Evolutionary conservation across 1,284 basidiomycete genomes (phyloP), one percentile per base, ranked within the genome.

Genomic region (Uromyces viciae-fabae): DNA sequence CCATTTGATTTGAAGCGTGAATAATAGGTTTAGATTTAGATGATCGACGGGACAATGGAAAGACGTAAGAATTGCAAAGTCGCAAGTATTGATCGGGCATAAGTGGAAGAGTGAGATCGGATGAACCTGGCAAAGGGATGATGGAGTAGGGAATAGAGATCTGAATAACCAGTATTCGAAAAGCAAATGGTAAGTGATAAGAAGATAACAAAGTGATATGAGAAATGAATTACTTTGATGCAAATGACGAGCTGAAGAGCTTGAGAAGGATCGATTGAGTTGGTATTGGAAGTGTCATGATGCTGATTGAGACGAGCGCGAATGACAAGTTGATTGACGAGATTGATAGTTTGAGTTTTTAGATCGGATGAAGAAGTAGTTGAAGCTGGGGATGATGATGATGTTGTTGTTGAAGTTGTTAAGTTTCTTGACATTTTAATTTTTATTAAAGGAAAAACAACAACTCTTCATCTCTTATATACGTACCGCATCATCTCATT

Each of bases 11-110:
- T 28, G 66, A 71, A 33, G 66, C 66, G 40, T 42, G 36, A 5
- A 79, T 33, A 28, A 56, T 49, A 31, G 77, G 66, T 62, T 60
- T 79, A 17, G 77, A 72, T 33, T 72, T 54, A 25, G 22, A 4
- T 49, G 77, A 79, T 79, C 43, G 49, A 49, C 77, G 77, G 43
- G 54, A 72, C 36, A 79, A 38, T 42, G 77, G 77, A 42, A 79
- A 79, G 52, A 79, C 72, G 68, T 28, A 56, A 49, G 52, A 58
- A 25, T 62, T 28, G 8, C 31, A 19, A 7, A 79, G 66, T 46
- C 68, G 25, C 1, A 79, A 31, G 25, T 58, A 38, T 43, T 79
- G 68, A 46, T 79, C 77, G 8, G 66, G 46, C 52, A 79, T 72
- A 17, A 79, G 49, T 22, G 77, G 77, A 8, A 79, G 8, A 28